A percentile compares a stretch with the other conserved stretches of the same genome.
Conservation (phyloP, 306 rosid species). For the Mimosa pudica region DNA sequence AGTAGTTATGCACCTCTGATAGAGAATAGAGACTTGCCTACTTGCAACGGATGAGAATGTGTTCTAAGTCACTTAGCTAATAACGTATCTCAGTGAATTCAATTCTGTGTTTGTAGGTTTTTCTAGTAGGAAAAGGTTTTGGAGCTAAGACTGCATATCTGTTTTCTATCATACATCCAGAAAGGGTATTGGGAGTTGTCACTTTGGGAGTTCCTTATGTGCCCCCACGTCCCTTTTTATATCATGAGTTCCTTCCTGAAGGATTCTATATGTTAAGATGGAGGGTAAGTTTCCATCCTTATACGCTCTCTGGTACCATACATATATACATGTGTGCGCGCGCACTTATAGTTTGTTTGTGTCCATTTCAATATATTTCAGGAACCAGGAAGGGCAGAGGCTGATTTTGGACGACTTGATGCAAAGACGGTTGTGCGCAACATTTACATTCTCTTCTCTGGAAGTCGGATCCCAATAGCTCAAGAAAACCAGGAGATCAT, state of each 20-base stretch:
- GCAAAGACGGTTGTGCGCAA: conserved; percentile 67
- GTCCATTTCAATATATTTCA: conserved; percentile 38
- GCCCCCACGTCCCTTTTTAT: conserved; percentile 46
- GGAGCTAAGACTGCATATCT: conserved; percentile 59
- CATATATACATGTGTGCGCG: not conserved
- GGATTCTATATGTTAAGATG: conserved; percentile 84
- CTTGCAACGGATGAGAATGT: not conserved
- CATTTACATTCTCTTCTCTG: conserved; percentile 77
- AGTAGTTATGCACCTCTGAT: no score
- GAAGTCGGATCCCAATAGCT: conserved; percentile 75
- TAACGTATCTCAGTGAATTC: not conserved
- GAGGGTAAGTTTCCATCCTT: conserved; percentile 43
- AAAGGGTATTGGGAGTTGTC: conserved; percentile 72
- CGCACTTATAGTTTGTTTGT: conserved; percentile 10
- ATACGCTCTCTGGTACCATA: not conserved
- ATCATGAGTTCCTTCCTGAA: conserved; percentile 49
- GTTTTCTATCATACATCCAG: conserved; percentile 62
- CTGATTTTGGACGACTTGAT: conserved; percentile 78
- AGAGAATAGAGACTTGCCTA: no score
- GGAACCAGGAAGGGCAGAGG: conserved; percentile 86
- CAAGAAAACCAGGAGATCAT: conserved; percentile 75
- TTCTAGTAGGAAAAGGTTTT: conserved; percentile 76
- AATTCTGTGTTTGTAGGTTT: conserved; percentile 41
- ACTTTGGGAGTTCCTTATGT: conserved; percentile 65
- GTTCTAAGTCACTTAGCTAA: not conserved